Base-by-base conservation (phyloP, 495 filamentous ascomycete species). In the Aspergillus biplanus region DNA sequence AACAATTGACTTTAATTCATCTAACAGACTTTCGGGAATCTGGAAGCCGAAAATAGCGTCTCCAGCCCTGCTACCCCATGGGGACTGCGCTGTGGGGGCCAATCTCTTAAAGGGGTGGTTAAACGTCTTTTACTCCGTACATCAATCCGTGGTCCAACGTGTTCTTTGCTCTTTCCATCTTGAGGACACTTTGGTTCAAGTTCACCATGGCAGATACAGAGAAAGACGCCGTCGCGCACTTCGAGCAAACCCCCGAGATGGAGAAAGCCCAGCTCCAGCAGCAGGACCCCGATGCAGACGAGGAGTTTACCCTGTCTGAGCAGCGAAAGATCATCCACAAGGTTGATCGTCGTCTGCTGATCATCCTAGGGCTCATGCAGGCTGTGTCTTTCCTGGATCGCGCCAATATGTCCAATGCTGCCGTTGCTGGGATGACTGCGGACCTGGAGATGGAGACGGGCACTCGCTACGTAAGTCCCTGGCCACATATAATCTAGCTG, bases 391-490 rank as follows among this genome's bases (percentile, higher is more conserved):
- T 44, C n/a, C 39, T 44, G n/a, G 39, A 44, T 44, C 39, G 39
- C 5, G 39, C 39, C 39, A 44, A 44, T 44, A 44, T 44, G 39
- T 44, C 39, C 4, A 44, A 44, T 44, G 39, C 39, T 12, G 39
- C 39, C 0, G 39, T 44, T 12, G 39, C 39, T n/a, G 39, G 39
- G 39, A 86, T 87, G 83, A 63, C 53, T 21, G 64, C 67, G 33
- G 84, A 85, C 52, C 66, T 86, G 53, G 42, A 67, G 21, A 62
- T 86, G 37, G 34, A 63, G 13, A 71, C 69, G 8, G 75, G 72
- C 32, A 65, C 63, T 42, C 76, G 56, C 7, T 59, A 59, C 31
- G 56, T 59, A n/a, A n/a, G n/a, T n/a, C n/a, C n/a, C n/a, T n/a
- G n/a, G n/a, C n/a, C n/a, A n/a, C n/a, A n/a, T n/a, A n/a, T n/a